Evolutionary conservation across 2,329 filamentous ascomycete genomes (phyloP), one percentile per base, ranked within the genome.

Genomic region (Helotiales sp.): DNA sequence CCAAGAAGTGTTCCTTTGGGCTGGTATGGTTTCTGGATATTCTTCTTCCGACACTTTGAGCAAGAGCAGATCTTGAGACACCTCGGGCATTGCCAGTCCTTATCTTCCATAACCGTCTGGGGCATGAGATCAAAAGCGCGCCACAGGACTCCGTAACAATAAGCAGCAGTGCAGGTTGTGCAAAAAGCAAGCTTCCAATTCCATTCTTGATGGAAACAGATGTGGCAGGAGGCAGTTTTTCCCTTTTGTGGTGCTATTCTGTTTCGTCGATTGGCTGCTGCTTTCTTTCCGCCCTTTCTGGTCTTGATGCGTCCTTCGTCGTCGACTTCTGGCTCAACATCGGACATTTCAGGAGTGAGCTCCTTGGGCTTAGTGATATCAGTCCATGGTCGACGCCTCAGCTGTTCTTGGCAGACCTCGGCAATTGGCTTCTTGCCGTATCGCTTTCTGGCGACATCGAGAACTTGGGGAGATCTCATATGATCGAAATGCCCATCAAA

Each of bases 131-230:
- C 95, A 75, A 97, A 97, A 0, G 93, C 94, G 64, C 96, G 86
- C 80, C 93, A 98, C 1, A 99, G 84, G 17, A 91, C 91, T n/a
- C 95, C 95, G 76, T 96, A 99, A 78, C 96, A 98, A 77, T 96
- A 99, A 0, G 87, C 88, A 64, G 91, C 84, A 13, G 85, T 83
- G 75, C 96, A 98, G 43, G 83, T 89, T 0, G 88, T 89, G 79
- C 96, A 99, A 61, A 88, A 86, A 2, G 93, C 93, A 69, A 97
- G 87, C 75, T 93, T 94, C 87, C 96, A 97, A 22, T 85, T 88
- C 61, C 91, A 90, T 74, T 97, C 93, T 50, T 89, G 87, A 75
- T 92, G 87, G 66, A 87, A 88, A 79, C 95, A 97, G 8, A 96
- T 90, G 77, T 98, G 96, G 74, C 96, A 98, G 2, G 82, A 78